A percentile compares a stretch with the other conserved stretches of the same genome.
Conservation (phyloP, 352 stramenopile genomes). For the Stephanocyclus meneghinianus region DNA sequence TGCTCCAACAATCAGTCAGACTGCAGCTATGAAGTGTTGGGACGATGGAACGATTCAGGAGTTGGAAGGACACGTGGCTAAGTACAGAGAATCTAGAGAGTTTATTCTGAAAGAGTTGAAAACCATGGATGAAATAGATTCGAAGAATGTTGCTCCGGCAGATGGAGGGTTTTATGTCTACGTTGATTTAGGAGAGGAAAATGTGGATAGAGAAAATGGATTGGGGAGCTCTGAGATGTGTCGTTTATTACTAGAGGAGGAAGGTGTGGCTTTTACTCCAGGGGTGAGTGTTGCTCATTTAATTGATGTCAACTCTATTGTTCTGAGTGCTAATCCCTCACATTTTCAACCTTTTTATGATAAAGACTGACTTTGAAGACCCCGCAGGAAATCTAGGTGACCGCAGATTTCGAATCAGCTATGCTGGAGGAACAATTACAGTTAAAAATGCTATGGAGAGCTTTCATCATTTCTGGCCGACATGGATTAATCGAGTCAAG, state of each 20-base stretch:
- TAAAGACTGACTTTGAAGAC: conserved; percentile 83
- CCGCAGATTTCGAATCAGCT: conserved; percentile 80
- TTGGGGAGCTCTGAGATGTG: conserved; percentile 70
- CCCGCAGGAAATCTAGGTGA: conserved; percentile 60
- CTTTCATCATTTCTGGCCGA: conserved; percentile 72
- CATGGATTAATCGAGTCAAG: conserved; percentile 54
- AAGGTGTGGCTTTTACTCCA: conserved; percentile 81
- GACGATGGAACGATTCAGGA: conserved; percentile 77
- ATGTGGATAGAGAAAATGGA: conserved; percentile 40
- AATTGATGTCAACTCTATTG: too few species aligned
- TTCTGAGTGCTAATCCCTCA: neutral
- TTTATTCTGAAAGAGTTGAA: conserved; percentile 73
- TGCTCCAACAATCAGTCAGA: conserved; percentile 84
- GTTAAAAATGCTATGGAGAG: conserved; percentile 57
- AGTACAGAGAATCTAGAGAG: conserved; percentile 72
- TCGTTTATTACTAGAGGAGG: conserved; percentile 61
- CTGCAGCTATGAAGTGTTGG: conserved; percentile 77
- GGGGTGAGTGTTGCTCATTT: conserved; percentile 36
- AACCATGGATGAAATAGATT: conserved; percentile 58
- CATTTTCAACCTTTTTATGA: neutral
- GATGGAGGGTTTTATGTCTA: conserved; percentile 87
- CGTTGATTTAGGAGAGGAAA: conserved; percentile 78
- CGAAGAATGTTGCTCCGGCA: conserved; percentile 75
- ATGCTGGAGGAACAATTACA: conserved; percentile 71
- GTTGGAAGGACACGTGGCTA: conserved; percentile 77